Conservation (phyloP, 768 basidiomycete species). For the Agaricus blazei region DNA sequence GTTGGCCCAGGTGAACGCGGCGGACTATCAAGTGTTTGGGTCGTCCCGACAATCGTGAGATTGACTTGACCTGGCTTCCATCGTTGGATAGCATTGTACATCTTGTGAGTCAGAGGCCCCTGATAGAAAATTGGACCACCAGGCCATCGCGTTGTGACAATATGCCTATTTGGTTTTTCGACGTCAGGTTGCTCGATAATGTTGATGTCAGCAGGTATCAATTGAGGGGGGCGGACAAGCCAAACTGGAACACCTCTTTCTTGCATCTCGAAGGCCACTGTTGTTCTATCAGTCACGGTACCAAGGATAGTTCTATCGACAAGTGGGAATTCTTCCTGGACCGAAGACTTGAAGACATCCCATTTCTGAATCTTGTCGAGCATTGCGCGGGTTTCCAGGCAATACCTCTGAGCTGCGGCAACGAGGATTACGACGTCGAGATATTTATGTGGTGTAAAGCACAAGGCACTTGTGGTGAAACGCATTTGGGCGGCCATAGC, state of each 20-base stretch:
- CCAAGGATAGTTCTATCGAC: not conserved
- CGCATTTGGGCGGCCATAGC: not conserved
- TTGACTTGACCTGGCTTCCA: not conserved
- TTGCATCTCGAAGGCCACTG: not conserved
- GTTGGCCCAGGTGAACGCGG: not conserved
- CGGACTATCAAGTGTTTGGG: not conserved
- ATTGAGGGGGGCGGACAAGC: not conserved
- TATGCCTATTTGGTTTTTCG: not conserved
- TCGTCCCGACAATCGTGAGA: not conserved
- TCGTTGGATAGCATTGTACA: not conserved
- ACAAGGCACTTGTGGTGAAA: not conserved
- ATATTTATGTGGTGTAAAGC: not conserved
- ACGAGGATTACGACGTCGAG: not conserved
- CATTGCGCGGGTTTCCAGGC: not conserved
- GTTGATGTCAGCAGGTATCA: not conserved
- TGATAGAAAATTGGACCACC: not conserved
- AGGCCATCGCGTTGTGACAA: not conserved
- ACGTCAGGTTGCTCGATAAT: not conserved
- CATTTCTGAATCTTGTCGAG: not conserved
- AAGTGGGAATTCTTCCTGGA: not conserved
- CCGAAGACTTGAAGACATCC: not conserved
- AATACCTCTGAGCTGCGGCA: not conserved
- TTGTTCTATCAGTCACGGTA: not conserved
- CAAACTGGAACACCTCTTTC: not conserved
- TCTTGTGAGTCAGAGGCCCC: not conserved